phyloP scores from a whole-genome alignment of 768 basidiomycete genomes.

The Clavaria fumosa region DNA sequence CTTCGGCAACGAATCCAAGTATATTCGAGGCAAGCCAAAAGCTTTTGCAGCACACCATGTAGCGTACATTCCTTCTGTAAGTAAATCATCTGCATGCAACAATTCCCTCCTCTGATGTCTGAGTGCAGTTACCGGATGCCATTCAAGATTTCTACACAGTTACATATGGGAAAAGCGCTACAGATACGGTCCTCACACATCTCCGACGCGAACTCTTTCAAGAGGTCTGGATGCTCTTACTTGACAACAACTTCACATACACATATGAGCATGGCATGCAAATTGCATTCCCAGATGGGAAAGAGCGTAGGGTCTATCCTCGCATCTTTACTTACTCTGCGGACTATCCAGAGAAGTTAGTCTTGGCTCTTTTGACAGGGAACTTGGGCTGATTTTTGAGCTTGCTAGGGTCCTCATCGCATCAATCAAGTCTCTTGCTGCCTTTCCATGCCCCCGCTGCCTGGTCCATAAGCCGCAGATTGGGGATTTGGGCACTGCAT shows the following conservation, averaged over 20 bases:
- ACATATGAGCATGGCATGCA: too few relatives aligned
- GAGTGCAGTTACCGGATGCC: too few relatives aligned
- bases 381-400: background rate
- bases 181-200: too few relatives aligned
- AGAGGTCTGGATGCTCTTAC: too few relatives aligned
- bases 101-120: background rate
- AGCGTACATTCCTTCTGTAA: slow-evolving; percentile 28
- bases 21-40: slow-evolving; percentile 16
- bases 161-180: too few relatives aligned
- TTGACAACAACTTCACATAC: too few relatives aligned
- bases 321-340: too few relatives aligned
- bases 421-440: background rate
- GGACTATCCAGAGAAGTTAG: slow-evolving; percentile 15
- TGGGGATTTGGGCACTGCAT: slow-evolving; percentile 3
- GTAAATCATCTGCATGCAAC: slow-evolving; percentile 5
- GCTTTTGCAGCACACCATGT: slow-evolving; percentile 23
- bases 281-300: too few relatives aligned
- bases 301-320: too few relatives aligned
- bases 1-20: slow-evolving; percentile 27
- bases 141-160: too few relatives aligned
- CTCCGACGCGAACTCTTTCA: too few relatives aligned
- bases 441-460: slow-evolving; percentile 6
- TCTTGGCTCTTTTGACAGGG: background rate
- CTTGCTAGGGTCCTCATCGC: slow-evolving; percentile 7
- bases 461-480: background rate